phyloP scores from a whole-genome alignment of 164 flowering plant genomes.

The Aristolochia contorta region DNA sequence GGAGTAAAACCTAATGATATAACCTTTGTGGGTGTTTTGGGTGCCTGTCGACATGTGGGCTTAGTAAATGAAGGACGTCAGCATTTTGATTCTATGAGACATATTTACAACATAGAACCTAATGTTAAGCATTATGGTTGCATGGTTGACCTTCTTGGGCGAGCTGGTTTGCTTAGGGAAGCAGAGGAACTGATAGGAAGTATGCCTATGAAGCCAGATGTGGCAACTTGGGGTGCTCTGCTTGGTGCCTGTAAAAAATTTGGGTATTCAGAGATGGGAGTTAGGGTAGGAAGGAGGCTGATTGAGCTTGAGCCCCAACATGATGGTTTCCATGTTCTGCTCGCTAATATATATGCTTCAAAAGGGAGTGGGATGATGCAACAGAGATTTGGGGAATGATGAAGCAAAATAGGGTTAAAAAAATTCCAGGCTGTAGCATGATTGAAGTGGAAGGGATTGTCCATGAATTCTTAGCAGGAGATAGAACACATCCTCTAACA shows the following conservation, averaged over 20 bases:
- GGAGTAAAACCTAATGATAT: slow-evolving; percentile 30
- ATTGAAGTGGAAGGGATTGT: slow-evolving; percentile 32
- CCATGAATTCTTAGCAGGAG: slow-evolving; percentile 39
- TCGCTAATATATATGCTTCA: slow-evolving; percentile 37
- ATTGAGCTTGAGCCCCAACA: slow-evolving; percentile 32
- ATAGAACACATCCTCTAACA: slow-evolving; percentile 22
- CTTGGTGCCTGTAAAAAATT: slow-evolving; percentile 39
- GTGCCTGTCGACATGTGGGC: slow-evolving; percentile 41
- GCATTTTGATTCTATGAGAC: slow-evolving; percentile 28
- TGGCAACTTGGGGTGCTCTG: slow-evolving; percentile 39
- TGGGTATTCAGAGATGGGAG: slow-evolving; percentile 31
- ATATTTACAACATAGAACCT: slow-evolving; percentile 22
- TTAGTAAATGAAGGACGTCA: slow-evolving; percentile 29
- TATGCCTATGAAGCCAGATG: slow-evolving; percentile 43
- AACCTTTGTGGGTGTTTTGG: slow-evolving; percentile 38
- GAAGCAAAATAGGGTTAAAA: slow-evolving; percentile 25
- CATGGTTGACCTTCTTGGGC: slow-evolving; percentile 47
- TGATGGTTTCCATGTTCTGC: slow-evolving; percentile 34
- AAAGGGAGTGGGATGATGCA: slow-evolving; percentile 32
- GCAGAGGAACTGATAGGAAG: slow-evolving; percentile 28
- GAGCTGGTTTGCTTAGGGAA: slow-evolving; percentile 36
- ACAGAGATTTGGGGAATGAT: slow-evolving; percentile 23
- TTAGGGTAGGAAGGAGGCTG: slow-evolving; percentile 28
- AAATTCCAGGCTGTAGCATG: slow-evolving; percentile 33
- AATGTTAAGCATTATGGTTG: slow-evolving; percentile 43